Base-by-base conservation (phyloP, 1,284 basidiomycete species). In the Sanghuangporus sanghuang region DNA sequence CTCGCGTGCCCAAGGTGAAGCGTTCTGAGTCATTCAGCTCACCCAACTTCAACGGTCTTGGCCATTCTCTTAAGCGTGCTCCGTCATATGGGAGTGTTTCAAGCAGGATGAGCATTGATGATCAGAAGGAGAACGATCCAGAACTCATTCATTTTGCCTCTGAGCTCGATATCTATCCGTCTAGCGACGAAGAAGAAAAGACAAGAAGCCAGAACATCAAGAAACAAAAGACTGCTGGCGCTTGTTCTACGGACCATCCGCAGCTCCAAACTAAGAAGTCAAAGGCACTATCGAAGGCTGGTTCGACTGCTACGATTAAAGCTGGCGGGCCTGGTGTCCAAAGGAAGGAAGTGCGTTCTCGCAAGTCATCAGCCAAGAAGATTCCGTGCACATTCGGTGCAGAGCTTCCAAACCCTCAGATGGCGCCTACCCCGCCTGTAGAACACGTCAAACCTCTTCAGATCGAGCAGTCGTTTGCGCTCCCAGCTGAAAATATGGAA, bases 131-230 rank as follows among this genome's bases (percentile, higher is more conserved):
- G 14, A 69, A 68, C 55, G 64, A 62, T 46, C 67, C 39, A 50
- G 39, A 63, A 32, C 23, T 61, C 27, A n/a, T 46, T 6, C 18
- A n/a, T n/a, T 18, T 21, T 5, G 32, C 42, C 39, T 35, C 44
- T 9, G 65, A 53, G n/a, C 48, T 62, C 40, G 61, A 64, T 63
- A 65, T 69, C 62, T 57, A 70, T 59, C 78, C 84, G 18, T 88
- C 87, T 18, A 89, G 87, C 27, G 89, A 92, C 68, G 89, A 92
- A 67, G 89, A 92, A 71, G 89, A 92, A 75, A 86, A 85, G 71
- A 69, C 80, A 49, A 81, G 86, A 49, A 79, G 77, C 61, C 79
- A 78, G 67, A 78, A 78, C 53, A 84, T 80, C 50, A 91, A 91
- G 79, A 88, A 87, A 73, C 75, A 81, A 60, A 81, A 84, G 64